Evolutionary conservation across 73 alveolate genomes (phyloP).

Genomic region (Paramecium biaurelia): DNA sequence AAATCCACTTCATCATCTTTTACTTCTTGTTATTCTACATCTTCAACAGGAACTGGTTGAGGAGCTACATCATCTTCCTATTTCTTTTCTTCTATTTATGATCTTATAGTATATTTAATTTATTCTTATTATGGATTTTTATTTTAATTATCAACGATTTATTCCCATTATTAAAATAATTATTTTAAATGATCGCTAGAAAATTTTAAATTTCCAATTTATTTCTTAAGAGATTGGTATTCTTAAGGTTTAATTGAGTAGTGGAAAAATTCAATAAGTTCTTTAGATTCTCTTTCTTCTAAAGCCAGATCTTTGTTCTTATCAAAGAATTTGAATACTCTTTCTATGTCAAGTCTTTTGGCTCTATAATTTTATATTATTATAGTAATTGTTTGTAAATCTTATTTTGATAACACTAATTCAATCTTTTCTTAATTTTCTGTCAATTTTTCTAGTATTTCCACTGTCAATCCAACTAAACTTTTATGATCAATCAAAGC

Average conservation of each 20-base stretch:
- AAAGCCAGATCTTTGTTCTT: neutral
- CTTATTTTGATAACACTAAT: neutral
- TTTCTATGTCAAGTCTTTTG: neutral
- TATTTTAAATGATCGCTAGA: neutral
- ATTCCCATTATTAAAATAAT: neutral
- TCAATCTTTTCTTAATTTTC: neutral
- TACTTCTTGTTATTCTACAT: neutral
- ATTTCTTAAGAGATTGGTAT: neutral
- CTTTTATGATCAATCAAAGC: neutral
- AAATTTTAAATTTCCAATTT: neutral
- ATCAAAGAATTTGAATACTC: constrained; percentile 29
- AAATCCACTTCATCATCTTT: neutral
- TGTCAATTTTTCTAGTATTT: neutral
- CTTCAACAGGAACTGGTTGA: neutral
- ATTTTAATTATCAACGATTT: neutral
- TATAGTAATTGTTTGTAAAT: neutral
- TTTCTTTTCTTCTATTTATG: neutral
- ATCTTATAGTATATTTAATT: neutral
- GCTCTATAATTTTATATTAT: neutral
- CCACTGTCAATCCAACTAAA: neutral
- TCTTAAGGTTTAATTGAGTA: neutral
- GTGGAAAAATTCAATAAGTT: neutral
- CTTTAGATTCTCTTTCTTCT: neutral
- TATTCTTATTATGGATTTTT: neutral
- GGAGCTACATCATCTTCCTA: neutral